Percentiles rank a stretch among this genome's conserved stretches.
These are phyloP conservation scores for Angophora floribunda DNA, from an alignment of 345 rosid genomes.

Conservation along the genomic window DNA sequence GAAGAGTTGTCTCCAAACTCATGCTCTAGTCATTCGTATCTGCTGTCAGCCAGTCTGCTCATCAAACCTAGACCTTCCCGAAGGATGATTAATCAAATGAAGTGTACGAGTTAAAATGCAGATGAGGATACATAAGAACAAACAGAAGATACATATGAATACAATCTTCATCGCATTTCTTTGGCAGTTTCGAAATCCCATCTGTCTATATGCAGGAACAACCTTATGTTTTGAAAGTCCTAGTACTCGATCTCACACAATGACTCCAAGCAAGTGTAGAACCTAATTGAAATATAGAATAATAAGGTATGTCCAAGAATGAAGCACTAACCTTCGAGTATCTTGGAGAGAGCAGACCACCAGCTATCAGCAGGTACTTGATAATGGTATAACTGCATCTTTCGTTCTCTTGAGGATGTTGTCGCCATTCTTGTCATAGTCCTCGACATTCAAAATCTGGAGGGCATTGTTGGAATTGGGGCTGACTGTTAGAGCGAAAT, in stretches of 20 bases:
- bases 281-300: background rate
- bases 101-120: background rate
- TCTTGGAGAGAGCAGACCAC: conserved; percentile 80
- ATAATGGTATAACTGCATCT: conserved; percentile 45
- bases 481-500: conserved; percentile 61
- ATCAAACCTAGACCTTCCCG: conserved; percentile 59
- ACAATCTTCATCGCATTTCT: background rate
- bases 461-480: conserved; percentile 65
- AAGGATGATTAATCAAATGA: background rate
- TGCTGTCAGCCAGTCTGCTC: conserved; percentile 47
- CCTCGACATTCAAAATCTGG: conserved; percentile 37
- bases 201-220: too few relatives aligned
- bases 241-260: background rate
- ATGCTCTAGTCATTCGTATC: conserved; percentile 27
- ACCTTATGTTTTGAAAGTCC: background rate
- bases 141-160: too few relatives aligned
- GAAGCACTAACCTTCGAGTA: conserved; percentile 61
- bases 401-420: conserved; percentile 61
- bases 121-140: background rate
- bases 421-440: conserved; percentile 39
- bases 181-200: background rate
- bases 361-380: conserved; percentile 28
- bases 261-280: background rate
- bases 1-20: conserved; percentile 18
- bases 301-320: background rate